Evolutionary conservation across 2,329 filamentous ascomycete genomes (phyloP).

Genomic region (Exophiala oligosperma): DNA sequence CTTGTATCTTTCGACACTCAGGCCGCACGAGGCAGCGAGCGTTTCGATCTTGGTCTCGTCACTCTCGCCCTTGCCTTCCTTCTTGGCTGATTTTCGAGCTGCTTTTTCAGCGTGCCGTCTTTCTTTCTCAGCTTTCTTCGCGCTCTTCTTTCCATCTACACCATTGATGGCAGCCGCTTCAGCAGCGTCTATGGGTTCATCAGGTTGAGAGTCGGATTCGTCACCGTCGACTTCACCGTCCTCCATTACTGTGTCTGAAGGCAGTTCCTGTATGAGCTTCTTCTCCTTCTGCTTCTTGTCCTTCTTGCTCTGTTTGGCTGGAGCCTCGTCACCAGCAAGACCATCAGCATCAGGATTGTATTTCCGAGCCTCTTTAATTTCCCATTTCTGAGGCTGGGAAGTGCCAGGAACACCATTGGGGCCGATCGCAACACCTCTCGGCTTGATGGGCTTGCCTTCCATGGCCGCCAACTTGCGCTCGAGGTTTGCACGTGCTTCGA

Average conservation of each 20-base stretch:
- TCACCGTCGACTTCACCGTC: constrained; percentile 43
- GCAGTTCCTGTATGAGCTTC: constrained; percentile 47
- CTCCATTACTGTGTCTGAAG: constrained; percentile 37
- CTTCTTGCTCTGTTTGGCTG: constrained; percentile 43
- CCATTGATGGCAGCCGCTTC: constrained; percentile 31
- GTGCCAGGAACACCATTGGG: constrained; percentile 66
- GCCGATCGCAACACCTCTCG: constrained; percentile 71
- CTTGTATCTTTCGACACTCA: constrained; percentile 75
- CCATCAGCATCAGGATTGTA: constrained; percentile 96
- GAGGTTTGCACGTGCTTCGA: constrained; percentile 52
- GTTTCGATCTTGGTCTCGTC: constrained; percentile 51
- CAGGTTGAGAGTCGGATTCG: constrained; percentile 43
- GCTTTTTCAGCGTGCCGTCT: constrained; percentile 35
- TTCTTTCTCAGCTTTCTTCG: constrained; percentile 42
- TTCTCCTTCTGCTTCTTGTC: constrained; percentile 41
- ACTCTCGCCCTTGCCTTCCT: constrained; percentile 41
- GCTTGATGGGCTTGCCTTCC: constrained; percentile 85
- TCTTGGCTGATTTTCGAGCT: constrained; percentile 32
- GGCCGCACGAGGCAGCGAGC: constrained; percentile 65
- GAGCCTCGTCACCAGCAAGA: constrained; percentile 66
- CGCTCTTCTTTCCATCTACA: constrained; percentile 25
- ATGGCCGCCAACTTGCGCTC: constrained; percentile 57
- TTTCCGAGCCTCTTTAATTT: constrained; percentile 86
- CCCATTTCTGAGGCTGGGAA: constrained; percentile 70
- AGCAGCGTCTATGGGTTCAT: constrained; percentile 45